phyloP scores from a whole-genome alignment of 345 rosid genomes.

The Citrus hindsii region DNA sequence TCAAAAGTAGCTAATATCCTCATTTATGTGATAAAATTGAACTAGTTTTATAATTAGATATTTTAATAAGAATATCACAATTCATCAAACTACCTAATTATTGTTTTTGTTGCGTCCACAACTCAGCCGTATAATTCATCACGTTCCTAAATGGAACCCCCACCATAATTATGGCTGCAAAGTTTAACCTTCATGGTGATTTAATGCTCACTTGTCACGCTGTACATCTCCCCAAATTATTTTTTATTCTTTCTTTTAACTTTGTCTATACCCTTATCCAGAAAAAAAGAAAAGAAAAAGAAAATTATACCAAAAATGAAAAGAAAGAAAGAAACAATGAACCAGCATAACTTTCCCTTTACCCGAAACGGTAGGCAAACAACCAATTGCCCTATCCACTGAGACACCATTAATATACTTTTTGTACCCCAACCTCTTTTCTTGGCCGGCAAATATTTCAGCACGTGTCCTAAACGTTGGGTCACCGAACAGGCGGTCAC shows the following conservation, averaged over 20 bases:
- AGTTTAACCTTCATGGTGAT: background rate
- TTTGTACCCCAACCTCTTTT: background rate
- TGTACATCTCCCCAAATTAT: background rate
- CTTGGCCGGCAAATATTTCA: background rate
- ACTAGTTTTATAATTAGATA: background rate
- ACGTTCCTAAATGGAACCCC: background rate
- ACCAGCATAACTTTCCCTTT: background rate
- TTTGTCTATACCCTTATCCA: background rate
- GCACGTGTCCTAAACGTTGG: slow-evolving; percentile 1
- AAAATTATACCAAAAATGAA: background rate
- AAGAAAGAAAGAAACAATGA: background rate
- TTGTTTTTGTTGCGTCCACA: no score
- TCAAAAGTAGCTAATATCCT: no score
- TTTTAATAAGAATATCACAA: background rate
- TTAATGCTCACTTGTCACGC: background rate
- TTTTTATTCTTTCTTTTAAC: background rate
- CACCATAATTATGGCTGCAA: no score
- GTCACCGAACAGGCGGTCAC: background rate
- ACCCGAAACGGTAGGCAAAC: slow-evolving; percentile 15
- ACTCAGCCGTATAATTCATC: no score
- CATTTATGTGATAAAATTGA: no score
- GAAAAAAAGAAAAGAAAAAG: no score
- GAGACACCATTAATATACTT: background rate
- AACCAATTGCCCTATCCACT: background rate
- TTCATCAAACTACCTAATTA: no score